phyloP scores from a whole-genome alignment of 2,329 filamentous ascomycete genomes.

The Apiospora sp. region DNA sequence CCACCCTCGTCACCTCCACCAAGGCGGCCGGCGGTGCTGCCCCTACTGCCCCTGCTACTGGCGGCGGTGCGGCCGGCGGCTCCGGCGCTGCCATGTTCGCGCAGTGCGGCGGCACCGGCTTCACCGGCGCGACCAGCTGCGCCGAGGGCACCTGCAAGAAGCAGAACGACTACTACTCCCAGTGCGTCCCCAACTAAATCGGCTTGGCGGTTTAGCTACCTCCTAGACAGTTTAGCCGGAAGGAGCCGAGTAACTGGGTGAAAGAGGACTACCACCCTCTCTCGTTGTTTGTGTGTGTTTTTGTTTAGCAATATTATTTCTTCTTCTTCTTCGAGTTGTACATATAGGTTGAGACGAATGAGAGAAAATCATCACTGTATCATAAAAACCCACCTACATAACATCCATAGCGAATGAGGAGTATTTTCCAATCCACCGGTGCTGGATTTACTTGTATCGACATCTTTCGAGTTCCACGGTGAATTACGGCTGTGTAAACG shows the following conservation, averaged over 20 bases:
- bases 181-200: conserved; percentile 13
- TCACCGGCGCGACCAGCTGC: conserved; percentile 33
- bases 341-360: conserved; percentile 9
- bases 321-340: conserved; percentile 17
- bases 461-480: no score
- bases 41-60: conserved; percentile 1
- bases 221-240: not conserved
- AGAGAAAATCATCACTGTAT: not conserved
- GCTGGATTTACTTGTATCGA: not conserved
- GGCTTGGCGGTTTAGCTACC: not conserved
- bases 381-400: not conserved
- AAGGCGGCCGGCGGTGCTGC: conserved; percentile 14
- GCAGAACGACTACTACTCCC: conserved; percentile 27
- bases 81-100: not conserved
- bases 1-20: conserved; percentile 4
- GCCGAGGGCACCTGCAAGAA: conserved; percentile 33
- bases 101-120: conserved; percentile 29
- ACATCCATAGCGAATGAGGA: not conserved
- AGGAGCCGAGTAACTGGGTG: no score
- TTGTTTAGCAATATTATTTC: not conserved
- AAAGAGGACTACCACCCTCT: no score
- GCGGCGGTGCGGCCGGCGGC: conserved; percentile 8
- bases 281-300: not conserved
- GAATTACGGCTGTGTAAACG: no score
- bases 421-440: not conserved